Base-by-base conservation (phyloP, 148 eudicot species). In the Fagopyrum tataricum region DNA sequence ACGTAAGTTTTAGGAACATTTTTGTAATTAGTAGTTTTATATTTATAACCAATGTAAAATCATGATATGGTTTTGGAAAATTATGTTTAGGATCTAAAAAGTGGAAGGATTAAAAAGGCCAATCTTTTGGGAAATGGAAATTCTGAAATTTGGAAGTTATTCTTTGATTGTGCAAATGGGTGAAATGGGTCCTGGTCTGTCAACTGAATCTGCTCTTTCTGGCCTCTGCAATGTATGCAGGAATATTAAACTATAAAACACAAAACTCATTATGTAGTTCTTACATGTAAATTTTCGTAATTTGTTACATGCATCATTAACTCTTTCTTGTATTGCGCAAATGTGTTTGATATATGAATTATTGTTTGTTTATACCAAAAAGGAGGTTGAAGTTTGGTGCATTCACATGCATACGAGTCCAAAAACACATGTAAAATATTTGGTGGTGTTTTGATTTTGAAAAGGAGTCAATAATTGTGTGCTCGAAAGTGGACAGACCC, bases 11-110 rank as follows among this genome's bases (percentile, higher is more conserved):
- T 72, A 68, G 44, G 76, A 17, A 18, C 52, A 74, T 70, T 76
- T 76, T 76, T 78, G 81, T 82, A 80, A 76, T 78, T 75, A 77
- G 79, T 79, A 72, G 41, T 59, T 75, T 58, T 73, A 46, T 75
- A 71, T 41, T 51, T 47, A 66, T 70, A 47, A 58, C 72, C 53
- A 55, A 71, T 77, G 69, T 76, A 76, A 62, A 79, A 67, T 72
- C 77, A 76, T 70, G 72, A 44, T 80, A 77, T 53, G 80, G 80
- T 52, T 42, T 87, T 84, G 75, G 71, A 73, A 64, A 72, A 75
- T 62, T 62, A 37, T 71, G 41, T 41, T 62, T 62, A 37, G 44
- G 69, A 15, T 62, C 68, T 62, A 31, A 64, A 64, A 39, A 59
- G 31, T 4, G n/a, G 9, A 31, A 39, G 69, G 69, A 14, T 31